These are phyloP conservation scores for Jatropha podagrica DNA, from an alignment of 441 rosid genomes.

Conservation along the genomic window DNA sequence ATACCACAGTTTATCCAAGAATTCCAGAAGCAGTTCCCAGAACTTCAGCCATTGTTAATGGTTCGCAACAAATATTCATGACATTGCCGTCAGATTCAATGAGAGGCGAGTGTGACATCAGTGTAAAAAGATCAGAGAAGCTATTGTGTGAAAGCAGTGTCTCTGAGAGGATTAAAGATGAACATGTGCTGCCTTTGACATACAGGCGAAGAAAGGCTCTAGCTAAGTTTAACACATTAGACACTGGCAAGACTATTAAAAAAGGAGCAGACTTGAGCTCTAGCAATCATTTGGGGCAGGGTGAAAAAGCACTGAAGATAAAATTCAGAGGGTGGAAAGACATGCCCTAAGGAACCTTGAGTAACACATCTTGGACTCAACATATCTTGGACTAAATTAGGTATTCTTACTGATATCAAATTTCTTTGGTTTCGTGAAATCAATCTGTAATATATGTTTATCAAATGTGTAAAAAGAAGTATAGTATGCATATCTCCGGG, in stretches of 20 bases:
- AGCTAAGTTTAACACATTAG: conserved; percentile 33
- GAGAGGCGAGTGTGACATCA: conserved; percentile 29
- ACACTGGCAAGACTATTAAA: conserved; percentile 27
- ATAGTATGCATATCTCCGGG: conserved; percentile 22
- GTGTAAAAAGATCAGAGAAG: conserved; percentile 27
- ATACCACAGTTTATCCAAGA: conserved; percentile 26
- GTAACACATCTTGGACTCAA: conserved; percentile 1
- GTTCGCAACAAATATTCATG: conserved; percentile 29
- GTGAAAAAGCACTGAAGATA: conserved; percentile 30
- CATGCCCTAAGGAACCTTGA: conserved; percentile 23
- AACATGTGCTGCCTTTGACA: conserved; percentile 43
- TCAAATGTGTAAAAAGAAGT: conserved; percentile 27
- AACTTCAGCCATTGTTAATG: conserved; percentile 21
- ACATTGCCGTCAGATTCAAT: conserved; percentile 28
- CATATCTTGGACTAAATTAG: conserved; percentile 18
- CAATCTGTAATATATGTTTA: conserved; percentile 23
- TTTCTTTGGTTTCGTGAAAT: conserved; percentile 15
- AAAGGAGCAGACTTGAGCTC: conserved; percentile 28
- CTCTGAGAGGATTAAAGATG: conserved; percentile 32
- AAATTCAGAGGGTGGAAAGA: conserved; percentile 32
- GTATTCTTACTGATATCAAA: conserved; percentile 1
- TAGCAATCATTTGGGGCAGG: conserved; percentile 26
- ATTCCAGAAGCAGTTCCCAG: conserved; percentile 27
- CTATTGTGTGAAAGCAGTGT: conserved; percentile 27
- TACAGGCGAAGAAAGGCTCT: conserved; percentile 60